phyloP scores from a whole-genome alignment of 345 rosid species.

The Psidium guajava region DNA sequence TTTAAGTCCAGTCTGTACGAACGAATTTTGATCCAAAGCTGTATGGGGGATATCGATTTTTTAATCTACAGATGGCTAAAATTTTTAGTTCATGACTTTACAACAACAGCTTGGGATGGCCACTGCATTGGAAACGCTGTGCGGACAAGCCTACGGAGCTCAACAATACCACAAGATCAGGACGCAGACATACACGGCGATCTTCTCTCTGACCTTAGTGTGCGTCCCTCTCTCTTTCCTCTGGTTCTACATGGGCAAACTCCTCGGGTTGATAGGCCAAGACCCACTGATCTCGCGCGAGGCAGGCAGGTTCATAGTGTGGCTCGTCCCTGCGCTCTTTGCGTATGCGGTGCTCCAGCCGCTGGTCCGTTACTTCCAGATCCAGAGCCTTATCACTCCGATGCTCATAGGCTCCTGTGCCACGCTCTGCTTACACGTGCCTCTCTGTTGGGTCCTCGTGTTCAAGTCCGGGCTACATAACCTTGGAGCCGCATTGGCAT shows the following conservation, averaged over 20 bases:
- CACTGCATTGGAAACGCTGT: slow-evolving; percentile 46
- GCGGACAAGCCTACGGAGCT: slow-evolving; percentile 71
- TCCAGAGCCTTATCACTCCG: slow-evolving; percentile 28
- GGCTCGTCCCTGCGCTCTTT: slow-evolving; percentile 35
- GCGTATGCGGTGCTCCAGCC: slow-evolving; percentile 31
- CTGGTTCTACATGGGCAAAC: slow-evolving; percentile 29
- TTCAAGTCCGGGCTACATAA: slow-evolving; percentile 18
- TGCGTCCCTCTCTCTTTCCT: slow-evolving; percentile 26
- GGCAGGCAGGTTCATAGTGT: slow-evolving; percentile 20
- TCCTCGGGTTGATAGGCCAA: slow-evolving; percentile 27
- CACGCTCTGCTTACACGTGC: slow-evolving; percentile 17
- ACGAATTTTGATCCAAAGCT: background rate
- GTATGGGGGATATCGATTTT: background rate
- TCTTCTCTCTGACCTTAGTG: slow-evolving; percentile 17
- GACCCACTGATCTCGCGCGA: slow-evolving; percentile 29
- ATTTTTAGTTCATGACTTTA: background rate
- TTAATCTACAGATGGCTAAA: background rate
- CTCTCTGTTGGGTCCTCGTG: slow-evolving; percentile 31
- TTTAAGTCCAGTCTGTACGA: background rate
- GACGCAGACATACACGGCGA: slow-evolving; percentile 24
- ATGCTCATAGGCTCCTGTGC: slow-evolving; percentile 26
- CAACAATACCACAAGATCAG: slow-evolving; percentile 26
- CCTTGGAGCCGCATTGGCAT: slow-evolving; percentile 28
- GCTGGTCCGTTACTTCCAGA: slow-evolving; percentile 23
- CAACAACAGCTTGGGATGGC: background rate